phyloP scores from a whole-genome alignment of 2,329 filamentous ascomycete species.

The Pseudodiploospora longispora region DNA sequence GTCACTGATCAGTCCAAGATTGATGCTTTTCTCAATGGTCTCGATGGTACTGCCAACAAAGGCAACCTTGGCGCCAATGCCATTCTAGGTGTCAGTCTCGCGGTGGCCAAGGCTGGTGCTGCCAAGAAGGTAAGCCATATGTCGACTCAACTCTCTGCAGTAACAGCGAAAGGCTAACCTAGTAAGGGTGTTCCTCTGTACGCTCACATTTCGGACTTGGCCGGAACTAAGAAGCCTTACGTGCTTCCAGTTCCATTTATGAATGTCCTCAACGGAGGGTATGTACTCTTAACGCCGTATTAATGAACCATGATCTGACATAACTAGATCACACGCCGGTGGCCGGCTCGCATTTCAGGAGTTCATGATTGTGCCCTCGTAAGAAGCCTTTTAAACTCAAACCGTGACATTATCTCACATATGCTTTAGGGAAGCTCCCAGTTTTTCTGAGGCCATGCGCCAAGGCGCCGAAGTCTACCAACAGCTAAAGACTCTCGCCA shows the following conservation, averaged over 20 bases:
- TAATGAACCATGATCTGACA: slow-evolving; percentile 11
- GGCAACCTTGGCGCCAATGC: slow-evolving; percentile 82
- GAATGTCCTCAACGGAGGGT: slow-evolving; percentile 81
- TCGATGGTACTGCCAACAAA: slow-evolving; percentile 82
- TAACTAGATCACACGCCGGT: slow-evolving; percentile 78
- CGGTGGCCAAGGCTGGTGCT: slow-evolving; percentile 80
- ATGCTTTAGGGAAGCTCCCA: slow-evolving; percentile 59
- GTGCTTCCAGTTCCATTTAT: slow-evolving; percentile 87
- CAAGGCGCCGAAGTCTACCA: slow-evolving; percentile 98
- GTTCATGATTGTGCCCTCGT: slow-evolving; percentile 89
- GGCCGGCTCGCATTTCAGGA: slow-evolving; percentile 92
- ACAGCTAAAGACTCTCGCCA: slow-evolving; percentile 89
- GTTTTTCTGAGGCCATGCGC: slow-evolving; percentile 92
- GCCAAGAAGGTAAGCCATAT: slow-evolving; percentile 60
- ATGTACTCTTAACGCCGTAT: slow-evolving; percentile 15
- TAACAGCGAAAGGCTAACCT: neutral
- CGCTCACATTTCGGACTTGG: slow-evolving; percentile 78
- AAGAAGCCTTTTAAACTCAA: slow-evolving; percentile 24
- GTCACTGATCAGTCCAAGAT: slow-evolving; percentile 81
- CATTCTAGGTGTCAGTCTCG: slow-evolving; percentile 77
- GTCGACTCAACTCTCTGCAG: neutral
- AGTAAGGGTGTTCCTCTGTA: slow-evolving; percentile 69
- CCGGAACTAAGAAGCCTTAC: slow-evolving; percentile 85
- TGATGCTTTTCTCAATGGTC: slow-evolving; percentile 76
- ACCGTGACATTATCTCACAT: slow-evolving; percentile 6